A percentile compares a stretch with the other conserved stretches of the same genome.
Evolutionary conservation across 352 stramenopile species (phyloP).

Genomic region (Plasmopara muralis): DNA sequence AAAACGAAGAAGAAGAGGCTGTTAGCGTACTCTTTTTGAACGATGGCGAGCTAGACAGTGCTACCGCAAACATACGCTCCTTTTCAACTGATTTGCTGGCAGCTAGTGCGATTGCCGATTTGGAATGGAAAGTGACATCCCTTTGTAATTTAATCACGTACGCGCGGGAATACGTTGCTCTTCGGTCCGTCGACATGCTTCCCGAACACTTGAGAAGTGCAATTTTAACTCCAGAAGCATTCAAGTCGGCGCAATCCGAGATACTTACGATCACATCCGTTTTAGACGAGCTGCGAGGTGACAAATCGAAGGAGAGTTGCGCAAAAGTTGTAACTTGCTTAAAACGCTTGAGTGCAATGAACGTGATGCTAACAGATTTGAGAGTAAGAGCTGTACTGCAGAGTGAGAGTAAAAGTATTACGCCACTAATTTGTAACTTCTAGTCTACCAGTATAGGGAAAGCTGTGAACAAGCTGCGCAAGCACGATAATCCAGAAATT

Average conservation of each 20-base stretch:
- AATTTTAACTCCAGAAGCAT: slow-evolving; percentile 71
- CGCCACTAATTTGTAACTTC: slow-evolving; percentile 6
- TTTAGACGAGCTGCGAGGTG: slow-evolving; percentile 45
- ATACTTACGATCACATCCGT: slow-evolving; percentile 56
- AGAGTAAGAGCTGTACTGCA: slow-evolving; percentile 29
- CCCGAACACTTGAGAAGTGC: slow-evolving; percentile 70
- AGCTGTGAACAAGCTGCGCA: slow-evolving; percentile 78
- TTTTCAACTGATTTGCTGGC: slow-evolving; percentile 65
- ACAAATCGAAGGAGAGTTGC: slow-evolving; percentile 20
- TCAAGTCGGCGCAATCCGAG: slow-evolving; percentile 75
- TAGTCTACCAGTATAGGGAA: slow-evolving; percentile 83
- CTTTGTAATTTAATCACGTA: slow-evolving; percentile 75
- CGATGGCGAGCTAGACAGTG: slow-evolving; percentile 67
- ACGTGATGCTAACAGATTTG: slow-evolving; percentile 75
- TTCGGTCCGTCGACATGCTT: slow-evolving; percentile 80
- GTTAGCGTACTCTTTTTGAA: slow-evolving; percentile 77
- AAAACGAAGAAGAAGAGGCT: slow-evolving; percentile 56
- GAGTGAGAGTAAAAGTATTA: neutral
- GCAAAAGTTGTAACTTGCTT: slow-evolving; percentile 56
- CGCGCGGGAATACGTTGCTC: slow-evolving; percentile 72
- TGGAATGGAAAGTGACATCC: slow-evolving; percentile 73
- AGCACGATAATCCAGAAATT: slow-evolving; percentile 56
- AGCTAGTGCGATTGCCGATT: slow-evolving; percentile 55
- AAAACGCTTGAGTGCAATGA: slow-evolving; percentile 59
- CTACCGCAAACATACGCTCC: slow-evolving; percentile 45